Evolutionary conservation across 768 basidiomycete species (phyloP).

Genomic region (Rhodocollybia butyracea): DNA sequence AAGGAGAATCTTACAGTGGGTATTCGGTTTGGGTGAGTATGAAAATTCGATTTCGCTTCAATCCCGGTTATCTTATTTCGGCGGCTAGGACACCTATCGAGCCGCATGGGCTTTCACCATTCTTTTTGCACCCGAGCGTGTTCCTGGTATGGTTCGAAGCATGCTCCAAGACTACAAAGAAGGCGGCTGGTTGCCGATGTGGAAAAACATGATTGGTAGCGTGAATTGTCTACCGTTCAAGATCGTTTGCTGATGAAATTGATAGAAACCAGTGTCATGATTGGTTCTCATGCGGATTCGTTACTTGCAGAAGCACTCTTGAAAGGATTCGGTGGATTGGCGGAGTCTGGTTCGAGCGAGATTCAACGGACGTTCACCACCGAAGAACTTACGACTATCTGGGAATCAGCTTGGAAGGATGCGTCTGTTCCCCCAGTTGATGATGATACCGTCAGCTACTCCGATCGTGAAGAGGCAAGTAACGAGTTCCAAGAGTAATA

Average conservation of each 20-base stretch:
- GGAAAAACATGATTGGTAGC: conserved; percentile 82
- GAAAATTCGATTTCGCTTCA: not conserved
- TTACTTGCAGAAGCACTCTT: conserved; percentile 68
- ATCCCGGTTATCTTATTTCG: not conserved
- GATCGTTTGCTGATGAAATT: not conserved
- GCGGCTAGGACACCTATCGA: conserved; percentile 79
- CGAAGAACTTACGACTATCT: conserved; percentile 55
- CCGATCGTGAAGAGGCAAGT: conserved; percentile 67
- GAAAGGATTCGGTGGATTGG: conserved; percentile 58
- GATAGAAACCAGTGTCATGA: conserved; percentile 81
- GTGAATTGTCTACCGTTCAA: too few species aligned
- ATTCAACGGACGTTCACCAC: not conserved
- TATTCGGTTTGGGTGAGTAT: conserved; percentile 80
- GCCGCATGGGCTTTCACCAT: conserved; percentile 81
- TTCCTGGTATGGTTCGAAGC: conserved; percentile 71
- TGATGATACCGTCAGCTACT: conserved; percentile 56
- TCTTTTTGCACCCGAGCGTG: conserved; percentile 71
- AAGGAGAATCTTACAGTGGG: conserved; percentile 71
- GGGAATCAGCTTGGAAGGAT: conserved; percentile 75
- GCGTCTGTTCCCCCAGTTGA: conserved; percentile 58
- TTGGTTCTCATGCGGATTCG: conserved; percentile 79
- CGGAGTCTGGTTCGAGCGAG: too few species aligned
- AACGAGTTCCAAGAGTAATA: not conserved
- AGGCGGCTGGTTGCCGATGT: conserved; percentile 88
- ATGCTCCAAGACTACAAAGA: conserved; percentile 79